Evolutionary conservation across 2,329 filamentous ascomycete species (phyloP), one percentile per base, ranked within the genome.

Genomic region (Esteya vermicola): DNA sequence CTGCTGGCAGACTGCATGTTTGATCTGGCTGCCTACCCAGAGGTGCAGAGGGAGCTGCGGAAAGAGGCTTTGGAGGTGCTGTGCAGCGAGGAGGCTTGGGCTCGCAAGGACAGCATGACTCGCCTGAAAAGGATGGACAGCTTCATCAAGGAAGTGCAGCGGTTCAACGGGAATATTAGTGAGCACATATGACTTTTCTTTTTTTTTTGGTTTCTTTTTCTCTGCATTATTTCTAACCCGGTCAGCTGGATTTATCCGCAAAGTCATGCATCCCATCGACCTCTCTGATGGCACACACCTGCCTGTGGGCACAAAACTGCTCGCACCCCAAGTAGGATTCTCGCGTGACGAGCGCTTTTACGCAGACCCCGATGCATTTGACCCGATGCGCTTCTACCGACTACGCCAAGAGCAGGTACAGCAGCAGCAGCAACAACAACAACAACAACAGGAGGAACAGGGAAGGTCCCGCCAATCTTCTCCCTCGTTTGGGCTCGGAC

Each of bases 301-400:
- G 5, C 63, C 63, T 4, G 49, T 55, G 4, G 63, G 63, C 26
- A 65, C 62, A 13, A 63, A 58, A 41, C 50, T 66, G 7, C 51
- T 64, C 9, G 58, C 60, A 0, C 60, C 61, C 0, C 58, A 59
- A 40, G 60, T 57, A 13, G 63, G 60, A 40, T 59, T 63, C 45
- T 58, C 59, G 14, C 54, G 55, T 33, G 63, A 66, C 45, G 59
- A 57, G 42, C 54, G 55, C 20, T 60, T 56, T 48, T 65, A 59
- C 46, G 49, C 54, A 10, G 52, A 59, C 18, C 58, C 65, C 6
- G 58, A 63, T 18, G 56, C 56, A 2, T 65, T 71, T 38, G 67
- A 71, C 45, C 60, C 63, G 5, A 47, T 70, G 38, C 65, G 67
- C 37, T 70, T 70, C 53, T 67, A 64, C 51, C 61, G 56, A 35